Evolutionary conservation across 2,329 filamentous ascomycete genomes (phyloP).

Genomic region (Aspergillus quadrilineatus): DNA sequence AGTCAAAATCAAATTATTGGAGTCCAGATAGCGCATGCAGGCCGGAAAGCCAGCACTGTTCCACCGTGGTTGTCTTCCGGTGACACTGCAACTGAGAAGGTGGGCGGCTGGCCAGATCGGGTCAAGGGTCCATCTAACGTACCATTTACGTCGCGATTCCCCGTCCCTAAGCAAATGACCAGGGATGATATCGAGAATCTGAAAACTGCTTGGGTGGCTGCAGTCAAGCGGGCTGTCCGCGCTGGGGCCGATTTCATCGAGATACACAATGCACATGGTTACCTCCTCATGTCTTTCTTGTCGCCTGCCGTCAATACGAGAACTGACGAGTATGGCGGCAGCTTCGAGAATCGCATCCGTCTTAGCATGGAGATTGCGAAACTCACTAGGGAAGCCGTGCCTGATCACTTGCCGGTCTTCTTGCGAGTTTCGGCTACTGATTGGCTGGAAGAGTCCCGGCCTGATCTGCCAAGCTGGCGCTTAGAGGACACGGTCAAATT

Average conservation of each 20-base stretch:
- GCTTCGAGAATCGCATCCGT: conserved; percentile 64
- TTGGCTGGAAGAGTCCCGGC: conserved; percentile 65
- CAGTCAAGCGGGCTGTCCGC: conserved; percentile 60
- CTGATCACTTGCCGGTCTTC: conserved; percentile 68
- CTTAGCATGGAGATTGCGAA: conserved; percentile 68
- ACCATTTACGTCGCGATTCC: conserved; percentile 62
- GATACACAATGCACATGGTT: conserved; percentile 78
- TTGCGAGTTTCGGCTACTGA: conserved; percentile 71
- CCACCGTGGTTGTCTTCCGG: conserved; percentile 51
- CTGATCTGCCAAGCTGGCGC: conserved; percentile 66
- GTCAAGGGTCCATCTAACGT: conserved; percentile 47
- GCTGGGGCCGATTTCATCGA: conserved; percentile 78
- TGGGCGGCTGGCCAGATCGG: conserved; percentile 50
- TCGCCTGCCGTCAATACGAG: conserved; percentile 68
- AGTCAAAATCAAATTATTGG: conserved; percentile 72
- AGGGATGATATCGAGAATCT: conserved; percentile 65
- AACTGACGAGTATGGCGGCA: conserved; percentile 57
- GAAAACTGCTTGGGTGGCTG: conserved; percentile 61
- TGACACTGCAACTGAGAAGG: conserved; percentile 48
- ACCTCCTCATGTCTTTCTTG: conserved; percentile 69
- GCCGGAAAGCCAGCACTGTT: conserved; percentile 60
- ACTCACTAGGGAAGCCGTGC: conserved; percentile 61
- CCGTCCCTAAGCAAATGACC: conserved; percentile 66
- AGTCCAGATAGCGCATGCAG: conserved; percentile 80
- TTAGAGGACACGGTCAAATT: conserved; percentile 61